Base-by-base conservation (phyloP, 1,139 yeast genomes). In the Ashbya aceris region DNA sequence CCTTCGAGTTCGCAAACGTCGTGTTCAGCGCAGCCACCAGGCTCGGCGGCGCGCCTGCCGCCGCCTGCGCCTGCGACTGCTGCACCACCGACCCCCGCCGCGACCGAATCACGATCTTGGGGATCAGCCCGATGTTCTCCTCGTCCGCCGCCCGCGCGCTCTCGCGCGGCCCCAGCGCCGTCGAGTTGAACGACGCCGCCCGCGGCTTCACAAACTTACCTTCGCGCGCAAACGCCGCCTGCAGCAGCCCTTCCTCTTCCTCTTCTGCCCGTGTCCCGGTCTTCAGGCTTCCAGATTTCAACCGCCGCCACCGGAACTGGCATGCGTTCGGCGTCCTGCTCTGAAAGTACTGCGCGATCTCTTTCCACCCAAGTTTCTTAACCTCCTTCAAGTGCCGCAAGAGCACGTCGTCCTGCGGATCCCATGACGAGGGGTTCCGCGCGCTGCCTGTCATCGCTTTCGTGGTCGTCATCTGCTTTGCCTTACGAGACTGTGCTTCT, bases 251-350 rank as follows among this genome's bases (percentile, higher is more conserved):
- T 26, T 7, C 12, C 11, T 20, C 32, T n/a, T 36, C 37, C 11
- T 33, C 40, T 10, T 37, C 38, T 29, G 37, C 27, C n/a, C 37
- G 37, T 7, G 37, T 4, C n/a, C 37, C 37, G 4, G 79, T 76
- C 61, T 78, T 79, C 52, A 78, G 64, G 50, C 76, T 76, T 1
- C 84, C 84, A 9, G 77, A 71, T 59, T 77, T 76, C 45, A 79
- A 66, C 45, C 89, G 62, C 61, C 89, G 71, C 89, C 89, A 81
- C 55, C 89, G 70, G 54, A 81, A 81, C 61, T 81, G 89, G 51
- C 87, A 81, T 3, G 87, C 87, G 54, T 81, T 81, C 33, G 86
- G 83, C 1, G 87, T 81, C 61, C 89, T 66, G 58, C 77, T 76
- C 41, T 68, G 69, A 60, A 80, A 81, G 54, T 79, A 76, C 42